Evolutionary conservation across 192 early-diverging fungal genomes (phyloP).

Genomic region (Phycomyces nitens): DNA sequence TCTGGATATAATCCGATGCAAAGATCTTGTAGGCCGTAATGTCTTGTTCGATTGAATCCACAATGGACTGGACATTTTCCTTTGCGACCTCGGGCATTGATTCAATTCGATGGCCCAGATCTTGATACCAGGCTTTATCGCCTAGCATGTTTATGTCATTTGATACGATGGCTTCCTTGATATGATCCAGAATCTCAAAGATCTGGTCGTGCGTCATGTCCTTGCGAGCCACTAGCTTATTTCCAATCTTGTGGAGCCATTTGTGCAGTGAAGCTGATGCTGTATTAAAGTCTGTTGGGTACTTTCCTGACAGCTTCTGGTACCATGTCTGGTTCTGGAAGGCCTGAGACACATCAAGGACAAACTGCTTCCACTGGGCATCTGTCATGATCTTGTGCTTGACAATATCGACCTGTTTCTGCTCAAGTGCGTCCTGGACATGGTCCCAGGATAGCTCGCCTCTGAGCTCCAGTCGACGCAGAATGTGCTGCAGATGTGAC

Average conservation of each 20-base stretch:
- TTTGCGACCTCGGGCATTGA: conserved; percentile 2
- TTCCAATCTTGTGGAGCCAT: background rate
- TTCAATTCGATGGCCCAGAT: background rate
- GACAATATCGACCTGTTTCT: background rate
- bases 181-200: background rate
- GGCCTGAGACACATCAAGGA: background rate
- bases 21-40: background rate
- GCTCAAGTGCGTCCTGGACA: conserved; percentile 8
- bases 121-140: background rate
- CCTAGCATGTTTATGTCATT: background rate
- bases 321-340: conserved; percentile 10
- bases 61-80: background rate
- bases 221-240: background rate
- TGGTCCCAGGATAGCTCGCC: conserved; percentile 6
- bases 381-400: conserved; percentile 9
- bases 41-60: background rate
- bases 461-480: conserved; percentile 8
- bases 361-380: conserved; percentile 3
- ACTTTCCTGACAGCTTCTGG: background rate
- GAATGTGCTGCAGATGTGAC: background rate
- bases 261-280: background rate
- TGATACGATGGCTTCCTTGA: background rate
- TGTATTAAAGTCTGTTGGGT: background rate
- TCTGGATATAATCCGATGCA: conserved; percentile 1
- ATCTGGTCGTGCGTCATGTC: conserved; percentile 1